Conservation (phyloP, 2,329 filamentous ascomycete species). For the Xylariaceae sp. region DNA sequence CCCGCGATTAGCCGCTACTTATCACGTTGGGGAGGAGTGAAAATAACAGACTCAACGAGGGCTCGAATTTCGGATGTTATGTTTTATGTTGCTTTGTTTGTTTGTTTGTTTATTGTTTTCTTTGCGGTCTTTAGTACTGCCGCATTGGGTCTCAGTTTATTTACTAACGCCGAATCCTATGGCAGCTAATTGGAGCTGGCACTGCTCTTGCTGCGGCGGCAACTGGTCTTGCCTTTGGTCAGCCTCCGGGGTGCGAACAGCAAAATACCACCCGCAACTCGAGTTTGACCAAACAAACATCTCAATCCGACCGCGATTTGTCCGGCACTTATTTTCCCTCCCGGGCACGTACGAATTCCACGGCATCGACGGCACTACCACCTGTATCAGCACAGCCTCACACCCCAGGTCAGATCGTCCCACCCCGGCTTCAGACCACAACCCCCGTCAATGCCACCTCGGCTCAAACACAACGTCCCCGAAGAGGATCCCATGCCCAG, state of each 20-base stretch:
- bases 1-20: background rate
- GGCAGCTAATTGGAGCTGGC: conserved; percentile 55
- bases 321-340: conserved; percentile 28
- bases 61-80: background rate
- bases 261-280: conserved; percentile 29
- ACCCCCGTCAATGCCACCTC: conserved; percentile 15
- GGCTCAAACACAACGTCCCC: conserved; percentile 28
- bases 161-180: conserved; percentile 21
- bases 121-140: background rate
- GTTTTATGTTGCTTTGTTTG: background rate
- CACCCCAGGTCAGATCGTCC: conserved; percentile 34
- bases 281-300: conserved; percentile 31
- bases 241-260: conserved; percentile 39
- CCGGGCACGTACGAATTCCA: conserved; percentile 39
- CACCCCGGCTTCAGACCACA: conserved; percentile 21
- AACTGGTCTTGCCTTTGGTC: conserved; percentile 54
- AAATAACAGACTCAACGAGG: background rate
- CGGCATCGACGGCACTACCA: conserved; percentile 28
- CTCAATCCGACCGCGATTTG: conserved; percentile 33
- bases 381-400: conserved; percentile 20
- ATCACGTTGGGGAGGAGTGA: background rate
- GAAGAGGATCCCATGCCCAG: conserved; percentile 32
- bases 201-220: conserved; percentile 56
- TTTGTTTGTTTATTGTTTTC: background rate
- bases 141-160: conserved; percentile 2